phyloP scores from a whole-genome alignment of 176 grass and related monocot species.

The Dendrocalamus sinicus region DNA sequence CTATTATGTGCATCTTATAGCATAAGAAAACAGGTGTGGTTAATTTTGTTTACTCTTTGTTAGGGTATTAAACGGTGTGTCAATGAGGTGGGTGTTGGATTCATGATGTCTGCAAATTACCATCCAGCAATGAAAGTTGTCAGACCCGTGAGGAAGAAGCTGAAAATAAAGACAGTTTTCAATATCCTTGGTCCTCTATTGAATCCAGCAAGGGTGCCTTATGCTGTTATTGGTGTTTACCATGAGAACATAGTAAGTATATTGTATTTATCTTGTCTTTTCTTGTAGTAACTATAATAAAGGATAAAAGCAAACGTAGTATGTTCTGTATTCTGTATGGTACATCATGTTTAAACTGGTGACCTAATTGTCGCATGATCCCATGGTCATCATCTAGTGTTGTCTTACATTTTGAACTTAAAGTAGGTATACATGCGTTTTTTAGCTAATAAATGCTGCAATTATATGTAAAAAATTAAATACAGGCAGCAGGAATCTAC shows the following conservation, averaged over 20 bases:
- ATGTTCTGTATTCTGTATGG: neutral
- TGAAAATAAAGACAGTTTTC: constrained; percentile 97
- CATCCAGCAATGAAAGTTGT: constrained; percentile 98
- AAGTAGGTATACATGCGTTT: neutral
- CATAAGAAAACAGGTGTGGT: neutral
- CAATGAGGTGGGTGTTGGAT: constrained; percentile 80
- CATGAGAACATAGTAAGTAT: constrained; percentile 87
- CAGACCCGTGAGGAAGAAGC: constrained; percentile 81
- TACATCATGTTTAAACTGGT: neutral
- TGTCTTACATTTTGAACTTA: neutral
- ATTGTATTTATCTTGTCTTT: constrained; percentile 21
- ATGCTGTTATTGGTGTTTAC: constrained; percentile 98
- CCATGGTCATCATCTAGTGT: neutral
- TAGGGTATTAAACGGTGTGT: constrained; percentile 83
- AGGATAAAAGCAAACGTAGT: neutral
- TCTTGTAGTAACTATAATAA: constrained; percentile 26
- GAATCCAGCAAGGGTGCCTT: constrained; percentile 87
- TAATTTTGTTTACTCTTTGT: constrained; percentile 31
- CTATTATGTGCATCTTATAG: neutral
- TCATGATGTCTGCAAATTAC: constrained; percentile 99
- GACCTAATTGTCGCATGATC: neutral
- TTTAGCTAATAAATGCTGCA: neutral
- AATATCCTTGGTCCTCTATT: constrained; percentile 95
- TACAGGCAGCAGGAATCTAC: neutral
- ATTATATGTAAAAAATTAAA: neutral